Percentiles rank a stretch among this genome's conserved stretches.
These are phyloP conservation scores for Aureobasidium sp. DNA, from an alignment of 2,329 filamentous ascomycete genomes.

Conservation along the genomic window DNA sequence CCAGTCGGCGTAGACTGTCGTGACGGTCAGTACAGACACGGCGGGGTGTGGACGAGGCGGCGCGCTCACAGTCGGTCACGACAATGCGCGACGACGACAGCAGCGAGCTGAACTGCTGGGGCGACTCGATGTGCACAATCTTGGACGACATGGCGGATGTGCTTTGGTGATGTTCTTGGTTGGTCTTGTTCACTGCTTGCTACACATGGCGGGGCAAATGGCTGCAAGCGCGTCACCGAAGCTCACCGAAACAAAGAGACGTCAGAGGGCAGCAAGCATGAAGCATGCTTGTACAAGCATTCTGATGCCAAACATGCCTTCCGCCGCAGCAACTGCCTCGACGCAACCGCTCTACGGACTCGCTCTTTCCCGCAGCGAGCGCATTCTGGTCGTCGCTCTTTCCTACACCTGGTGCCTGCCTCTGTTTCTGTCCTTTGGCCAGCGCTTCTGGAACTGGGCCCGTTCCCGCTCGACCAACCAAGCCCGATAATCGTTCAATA, in stretches of 20 bases:
- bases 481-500: neutral
- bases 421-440: slow-evolving; percentile 21
- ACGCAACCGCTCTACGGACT: slow-evolving; percentile 22
- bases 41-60: slow-evolving; percentile 11
- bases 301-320: neutral
- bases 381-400: slow-evolving; percentile 26
- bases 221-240: neutral
- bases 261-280: neutral
- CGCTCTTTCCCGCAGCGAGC: slow-evolving; percentile 25
- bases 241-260: neutral
- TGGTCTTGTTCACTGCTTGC: neutral
- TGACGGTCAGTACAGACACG: neutral
- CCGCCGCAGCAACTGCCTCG: neutral
- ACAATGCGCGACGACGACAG: slow-evolving; percentile 68
- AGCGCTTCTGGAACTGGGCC: slow-evolving; percentile 20
- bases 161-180: neutral
- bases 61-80: slow-evolving; percentile 73
- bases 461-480: slow-evolving; percentile 1
- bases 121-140: slow-evolving; percentile 35
- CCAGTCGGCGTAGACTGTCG: slow-evolving; percentile 76
- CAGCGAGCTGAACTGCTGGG: slow-evolving; percentile 54
- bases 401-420: slow-evolving; percentile 26
- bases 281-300: neutral
- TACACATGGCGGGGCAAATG: neutral
- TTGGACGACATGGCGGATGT: slow-evolving; percentile 31